phyloP scores from a whole-genome alignment of 2,329 filamentous ascomycete genomes.

The Xylaria digitata region DNA sequence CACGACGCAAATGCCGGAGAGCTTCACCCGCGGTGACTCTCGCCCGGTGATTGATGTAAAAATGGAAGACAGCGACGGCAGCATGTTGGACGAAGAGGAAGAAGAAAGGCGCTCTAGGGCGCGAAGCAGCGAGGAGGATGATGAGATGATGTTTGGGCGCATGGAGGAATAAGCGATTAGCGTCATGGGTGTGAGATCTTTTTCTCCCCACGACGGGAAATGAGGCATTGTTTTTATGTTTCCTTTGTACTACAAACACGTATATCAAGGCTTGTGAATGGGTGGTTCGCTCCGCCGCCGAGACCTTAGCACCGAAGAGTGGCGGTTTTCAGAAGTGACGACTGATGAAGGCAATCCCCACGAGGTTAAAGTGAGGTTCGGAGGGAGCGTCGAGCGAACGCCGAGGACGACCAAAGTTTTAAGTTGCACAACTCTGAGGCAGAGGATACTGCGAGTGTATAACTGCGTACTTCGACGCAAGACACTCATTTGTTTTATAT shows the following conservation, averaged over 20 bases:
- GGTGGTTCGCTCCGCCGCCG: constrained; percentile 72
- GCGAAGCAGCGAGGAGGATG: constrained; percentile 82
- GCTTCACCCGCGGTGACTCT: constrained; percentile 70
- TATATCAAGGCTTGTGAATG: constrained; percentile 58
- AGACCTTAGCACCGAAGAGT: constrained; percentile 76
- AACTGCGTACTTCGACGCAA: constrained; percentile 41
- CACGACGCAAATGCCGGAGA: constrained; percentile 69
- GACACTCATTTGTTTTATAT: constrained; percentile 48
- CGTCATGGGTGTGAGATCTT: constrained; percentile 35
- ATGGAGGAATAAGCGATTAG: constrained; percentile 82
- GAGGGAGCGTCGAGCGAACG: constrained; percentile 72
- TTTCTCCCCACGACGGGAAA: constrained; percentile 41
- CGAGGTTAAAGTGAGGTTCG: constrained; percentile 78
- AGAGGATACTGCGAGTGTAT: constrained; percentile 42
- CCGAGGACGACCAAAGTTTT: constrained; percentile 49
- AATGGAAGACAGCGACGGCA: constrained; percentile 74
- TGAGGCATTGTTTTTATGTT: constrained; percentile 55
- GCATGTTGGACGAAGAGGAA: constrained; percentile 73
- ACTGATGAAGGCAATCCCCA: constrained; percentile 56
- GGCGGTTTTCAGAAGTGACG: constrained; percentile 50
- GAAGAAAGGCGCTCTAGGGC: constrained; percentile 68
- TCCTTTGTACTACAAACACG: constrained; percentile 62
- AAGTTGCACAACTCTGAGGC: constrained; percentile 32
- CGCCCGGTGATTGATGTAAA: constrained; percentile 70
- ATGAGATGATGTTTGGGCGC: constrained; percentile 93